phyloP scores from a whole-genome alignment of 2,329 filamentous ascomycete genomes.

The Botryosphaeria dothidea region DNA sequence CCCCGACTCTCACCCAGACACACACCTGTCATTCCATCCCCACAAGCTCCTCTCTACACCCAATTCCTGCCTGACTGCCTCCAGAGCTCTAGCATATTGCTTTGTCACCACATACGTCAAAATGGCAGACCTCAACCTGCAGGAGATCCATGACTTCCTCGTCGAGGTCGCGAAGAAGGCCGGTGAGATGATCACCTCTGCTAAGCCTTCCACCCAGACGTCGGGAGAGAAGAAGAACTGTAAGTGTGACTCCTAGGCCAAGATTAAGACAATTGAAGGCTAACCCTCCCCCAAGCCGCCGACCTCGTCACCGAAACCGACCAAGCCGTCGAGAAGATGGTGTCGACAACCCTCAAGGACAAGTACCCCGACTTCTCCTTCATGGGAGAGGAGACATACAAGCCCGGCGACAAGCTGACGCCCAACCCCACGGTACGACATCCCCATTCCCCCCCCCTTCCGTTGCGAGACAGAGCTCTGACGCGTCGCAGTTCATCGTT shows the following conservation, averaged over 20 bases:
- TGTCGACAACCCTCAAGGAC: constrained; percentile 51
- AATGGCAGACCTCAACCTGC: constrained; percentile 39
- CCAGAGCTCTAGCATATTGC: neutral
- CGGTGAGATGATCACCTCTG: constrained; percentile 48
- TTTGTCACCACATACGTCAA: neutral
- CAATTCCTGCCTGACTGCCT: neutral
- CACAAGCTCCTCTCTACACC: neutral
- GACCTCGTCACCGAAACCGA: constrained; percentile 67
- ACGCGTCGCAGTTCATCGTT: constrained; percentile 52
- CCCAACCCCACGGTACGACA: constrained; percentile 26
- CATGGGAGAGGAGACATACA: constrained; percentile 76
- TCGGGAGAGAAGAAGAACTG: constrained; percentile 53
- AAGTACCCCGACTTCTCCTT: constrained; percentile 54
- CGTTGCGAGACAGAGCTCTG: neutral
- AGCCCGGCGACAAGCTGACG: constrained; percentile 64
- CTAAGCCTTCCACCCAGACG: constrained; percentile 42
- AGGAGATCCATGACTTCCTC: constrained; percentile 52
- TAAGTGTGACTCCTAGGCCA: constrained; percentile 22
- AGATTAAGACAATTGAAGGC: neutral
- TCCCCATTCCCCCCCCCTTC: neutral
- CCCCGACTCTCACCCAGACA: neutral
- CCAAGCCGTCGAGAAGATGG: constrained; percentile 60
- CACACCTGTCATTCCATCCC: neutral
- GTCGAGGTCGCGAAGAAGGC: constrained; percentile 47
- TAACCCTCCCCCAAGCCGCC: constrained; percentile 43